These are phyloP conservation scores for Globisporangium orthogonon DNA, from an alignment of 352 stramenopile species.

Conservation along the genomic window DNA sequence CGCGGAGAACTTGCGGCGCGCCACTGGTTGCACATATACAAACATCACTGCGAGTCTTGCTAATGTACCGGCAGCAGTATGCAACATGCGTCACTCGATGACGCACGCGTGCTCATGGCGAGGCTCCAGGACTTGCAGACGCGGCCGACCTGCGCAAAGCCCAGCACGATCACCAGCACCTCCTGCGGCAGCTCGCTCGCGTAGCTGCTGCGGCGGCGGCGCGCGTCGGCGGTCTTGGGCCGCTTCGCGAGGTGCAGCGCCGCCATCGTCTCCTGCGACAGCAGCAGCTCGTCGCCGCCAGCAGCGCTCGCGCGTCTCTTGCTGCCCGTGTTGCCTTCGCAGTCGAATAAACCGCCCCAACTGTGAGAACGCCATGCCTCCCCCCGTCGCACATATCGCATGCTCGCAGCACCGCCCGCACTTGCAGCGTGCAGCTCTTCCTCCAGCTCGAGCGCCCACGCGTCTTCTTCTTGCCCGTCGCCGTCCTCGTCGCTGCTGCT, in stretches of 20 bases:
- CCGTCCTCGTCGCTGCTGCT: constrained; percentile 11
- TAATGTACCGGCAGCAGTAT: background rate
- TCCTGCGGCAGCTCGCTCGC: constrained; percentile 60
- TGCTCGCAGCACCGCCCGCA: constrained; percentile 5
- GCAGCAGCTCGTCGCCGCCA: constrained; percentile 6
- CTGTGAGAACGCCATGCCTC: background rate
- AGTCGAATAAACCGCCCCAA: background rate
- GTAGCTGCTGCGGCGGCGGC: constrained; percentile 13
- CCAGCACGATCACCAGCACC: constrained; percentile 64
- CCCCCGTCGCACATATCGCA: background rate
- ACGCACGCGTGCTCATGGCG: constrained; percentile 47
- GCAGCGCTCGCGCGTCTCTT: background rate
- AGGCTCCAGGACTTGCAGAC: constrained; percentile 82
- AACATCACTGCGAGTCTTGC: too few relatives aligned
- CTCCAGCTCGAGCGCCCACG: constrained; percentile 66
- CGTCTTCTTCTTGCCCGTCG: constrained; percentile 19
- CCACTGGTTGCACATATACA: constrained; percentile 20
- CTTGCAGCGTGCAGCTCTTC: constrained; percentile 44
- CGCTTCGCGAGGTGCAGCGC: constrained; percentile 10
- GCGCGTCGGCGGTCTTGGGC: background rate
- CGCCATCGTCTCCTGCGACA: constrained; percentile 13
- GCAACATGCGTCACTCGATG: background rate
- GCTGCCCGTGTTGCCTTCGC: background rate
- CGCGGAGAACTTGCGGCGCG: constrained; percentile 51
- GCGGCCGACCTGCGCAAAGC: constrained; percentile 62